Evolutionary conservation across 305 asterid genomes (phyloP), one percentile per base, ranked within the genome.

Genomic region (Andrographis paniculata): DNA sequence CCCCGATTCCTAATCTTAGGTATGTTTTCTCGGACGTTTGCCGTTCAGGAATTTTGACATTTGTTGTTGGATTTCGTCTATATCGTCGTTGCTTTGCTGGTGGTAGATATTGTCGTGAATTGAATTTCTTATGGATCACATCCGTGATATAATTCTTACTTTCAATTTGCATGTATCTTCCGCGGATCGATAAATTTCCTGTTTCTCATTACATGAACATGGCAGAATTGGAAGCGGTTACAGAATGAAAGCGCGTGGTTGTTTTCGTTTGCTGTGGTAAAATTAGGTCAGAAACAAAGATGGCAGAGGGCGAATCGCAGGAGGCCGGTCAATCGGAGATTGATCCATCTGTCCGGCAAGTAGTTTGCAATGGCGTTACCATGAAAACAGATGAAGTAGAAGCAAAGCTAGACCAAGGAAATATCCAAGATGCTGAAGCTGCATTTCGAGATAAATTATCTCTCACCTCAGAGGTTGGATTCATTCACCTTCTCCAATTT

Each of bases 361-460:
- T 89, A 37, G 70, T 74, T 47, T 87, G 84, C 20, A 89, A 86
- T 75, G 96, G 96, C 72, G 64, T 73, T 67, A 71, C 74, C 60
- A 76, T 80, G 84, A 59, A 66, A 63, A 82, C 95, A 50, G 62
- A 53, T 43, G 78, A 41, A 21, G 82, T 89, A 41, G 98, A 89
- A 64, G 96, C 78, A 18, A 85, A 82, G 78, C 94, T 86, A 14
- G 92, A 89, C 50, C 80, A 74, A 67, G 98, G 98, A 38, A 89
- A 86, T 56, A 76, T 89, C 70, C 92, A 82, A 59, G 98, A 89
- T 74, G 98, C 96, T 45, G 98, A 89, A 72, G 77, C 95, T 56
- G 94, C 93, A 13, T 65, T 89, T 59, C 79, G 92, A 39, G 98
- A 89, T 42, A 94, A 94, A 33, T 69, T 89, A 57, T 89, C 98